phyloP scores from a whole-genome alignment of 208 protist species.

The Trypanosoma avium region DNA sequence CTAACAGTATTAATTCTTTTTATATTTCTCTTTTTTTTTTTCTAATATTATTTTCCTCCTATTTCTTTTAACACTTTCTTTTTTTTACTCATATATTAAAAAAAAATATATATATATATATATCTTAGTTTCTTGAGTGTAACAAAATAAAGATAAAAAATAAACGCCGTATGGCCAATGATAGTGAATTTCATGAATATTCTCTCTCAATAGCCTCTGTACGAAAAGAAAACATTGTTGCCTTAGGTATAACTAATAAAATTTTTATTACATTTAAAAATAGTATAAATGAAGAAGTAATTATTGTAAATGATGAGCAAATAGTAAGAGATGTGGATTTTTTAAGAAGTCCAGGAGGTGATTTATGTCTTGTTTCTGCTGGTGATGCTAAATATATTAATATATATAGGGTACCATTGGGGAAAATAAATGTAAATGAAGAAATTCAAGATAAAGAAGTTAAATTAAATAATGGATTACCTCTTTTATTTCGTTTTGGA shows the following conservation, averaged over 20 bases:
- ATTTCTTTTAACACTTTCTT: too few species aligned
- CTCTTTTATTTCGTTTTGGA: constrained; percentile 61
- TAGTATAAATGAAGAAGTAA: constrained; percentile 21
- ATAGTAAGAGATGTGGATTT: constrained; percentile 65
- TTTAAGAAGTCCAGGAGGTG: constrained; percentile 49
- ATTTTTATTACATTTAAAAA: constrained; percentile 49
- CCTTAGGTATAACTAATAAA: constrained; percentile 52
- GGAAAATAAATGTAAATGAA: constrained; percentile 20
- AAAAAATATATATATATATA: background rate
- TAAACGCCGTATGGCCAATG: background rate
- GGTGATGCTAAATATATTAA: constrained; percentile 82
- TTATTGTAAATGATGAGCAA: constrained; percentile 73
- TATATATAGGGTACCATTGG: constrained; percentile 60
- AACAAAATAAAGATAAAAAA: background rate
- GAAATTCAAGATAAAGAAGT: background rate
- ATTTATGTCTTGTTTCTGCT: constrained; percentile 65
- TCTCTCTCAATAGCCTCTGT: constrained; percentile 20
- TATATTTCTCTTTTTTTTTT: background rate
- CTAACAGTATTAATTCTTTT: constrained; percentile 1
- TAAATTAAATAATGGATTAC: constrained; percentile 7
- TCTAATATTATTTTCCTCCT: background rate
- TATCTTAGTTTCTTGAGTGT: background rate
- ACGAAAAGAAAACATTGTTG: constrained; percentile 35
- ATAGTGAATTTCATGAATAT: background rate
- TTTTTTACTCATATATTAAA: too few species aligned